These are phyloP conservation scores for Malus orientalis DNA, from an alignment of 306 rosid genomes.

Conservation along the genomic window DNA sequence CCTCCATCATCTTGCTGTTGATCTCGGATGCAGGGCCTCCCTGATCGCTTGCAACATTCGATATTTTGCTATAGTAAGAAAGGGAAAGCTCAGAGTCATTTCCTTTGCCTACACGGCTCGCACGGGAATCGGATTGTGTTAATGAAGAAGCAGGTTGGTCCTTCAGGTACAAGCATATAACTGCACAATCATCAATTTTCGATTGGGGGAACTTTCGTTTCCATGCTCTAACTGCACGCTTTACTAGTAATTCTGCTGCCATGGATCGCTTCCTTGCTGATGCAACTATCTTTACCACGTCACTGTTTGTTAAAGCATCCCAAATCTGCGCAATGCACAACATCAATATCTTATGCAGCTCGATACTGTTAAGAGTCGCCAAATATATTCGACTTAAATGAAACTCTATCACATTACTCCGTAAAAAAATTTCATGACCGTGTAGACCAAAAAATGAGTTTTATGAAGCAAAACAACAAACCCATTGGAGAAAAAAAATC, in stretches of 20 bases:
- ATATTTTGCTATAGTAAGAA: background rate
- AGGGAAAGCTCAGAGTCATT: conserved; percentile 10
- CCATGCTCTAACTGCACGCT: conserved; percentile 66
- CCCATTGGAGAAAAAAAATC: background rate
- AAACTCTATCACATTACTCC: background rate
- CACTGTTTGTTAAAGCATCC: conserved; percentile 78
- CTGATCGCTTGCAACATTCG: background rate
- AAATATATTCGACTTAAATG: too few relatives aligned
- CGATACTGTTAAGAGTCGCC: background rate
- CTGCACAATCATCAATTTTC: conserved; percentile 68
- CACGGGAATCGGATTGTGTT: conserved; percentile 2
- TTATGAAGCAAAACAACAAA: background rate
- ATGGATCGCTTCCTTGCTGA: conserved; percentile 50
- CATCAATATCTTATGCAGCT: background rate
- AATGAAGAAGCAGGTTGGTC: conserved; percentile 13
- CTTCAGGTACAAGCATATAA: conserved; percentile 55
- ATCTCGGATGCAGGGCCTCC: background rate
- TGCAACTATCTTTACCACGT: conserved; percentile 67
- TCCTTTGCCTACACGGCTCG: background rate
- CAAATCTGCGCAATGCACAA: conserved; percentile 45
- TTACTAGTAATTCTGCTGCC: conserved; percentile 61
- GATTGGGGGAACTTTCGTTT: conserved; percentile 47
- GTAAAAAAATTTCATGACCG: background rate
- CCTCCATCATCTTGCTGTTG: background rate
- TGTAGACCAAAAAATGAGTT: background rate